phyloP scores from a whole-genome alignment of 2,329 filamentous ascomycete genomes.

The Ophiosphaerella korrae region DNA sequence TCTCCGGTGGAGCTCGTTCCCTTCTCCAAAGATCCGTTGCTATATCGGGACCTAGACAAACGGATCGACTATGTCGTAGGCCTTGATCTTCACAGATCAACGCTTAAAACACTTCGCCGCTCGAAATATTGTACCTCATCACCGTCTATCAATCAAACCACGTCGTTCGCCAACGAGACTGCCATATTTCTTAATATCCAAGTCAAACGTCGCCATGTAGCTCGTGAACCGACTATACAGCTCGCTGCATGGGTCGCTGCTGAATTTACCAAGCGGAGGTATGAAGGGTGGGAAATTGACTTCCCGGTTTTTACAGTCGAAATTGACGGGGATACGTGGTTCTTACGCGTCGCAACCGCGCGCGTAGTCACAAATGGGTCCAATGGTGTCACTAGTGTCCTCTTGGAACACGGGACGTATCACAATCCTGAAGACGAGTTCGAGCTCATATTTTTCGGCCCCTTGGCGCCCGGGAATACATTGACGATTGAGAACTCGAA shows the following conservation, averaged over 20 bases:
- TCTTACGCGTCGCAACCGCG: too few species aligned
- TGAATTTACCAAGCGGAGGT: slow-evolving; percentile 19
- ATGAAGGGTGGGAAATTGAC: slow-evolving; percentile 12
- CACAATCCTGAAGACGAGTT: slow-evolving; percentile 12
- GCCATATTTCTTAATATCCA: slow-evolving; percentile 19
- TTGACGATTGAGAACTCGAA: slow-evolving; percentile 12
- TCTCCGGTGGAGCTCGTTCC: slow-evolving; percentile 1
- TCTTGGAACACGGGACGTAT: slow-evolving; percentile 3
- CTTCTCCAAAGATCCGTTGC: slow-evolving; percentile 14
- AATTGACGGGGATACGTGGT: too few species aligned
- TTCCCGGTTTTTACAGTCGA: slow-evolving; percentile 1
- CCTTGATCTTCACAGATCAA: slow-evolving; percentile 12
- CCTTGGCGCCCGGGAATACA: slow-evolving; percentile 12
- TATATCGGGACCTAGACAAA: slow-evolving; percentile 18
- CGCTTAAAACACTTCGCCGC: slow-evolving; percentile 9
- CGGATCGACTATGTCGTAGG: slow-evolving; percentile 16
- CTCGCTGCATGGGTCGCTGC: slow-evolving; percentile 23
- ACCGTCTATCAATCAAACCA: slow-evolving; percentile 9
- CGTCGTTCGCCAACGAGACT: slow-evolving; percentile 18
- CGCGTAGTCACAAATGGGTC: not conserved
- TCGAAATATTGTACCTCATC: slow-evolving; percentile 9
- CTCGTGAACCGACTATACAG: slow-evolving; percentile 13
- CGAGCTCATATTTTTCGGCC: slow-evolving; percentile 15
- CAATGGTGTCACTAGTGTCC: not conserved
- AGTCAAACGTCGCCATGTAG: slow-evolving; percentile 15